Percentiles rank a stretch among this genome's conserved stretches.
phyloP scores from a whole-genome alignment of 805 yeast species.

The Myxozyma neglecta region DNA sequence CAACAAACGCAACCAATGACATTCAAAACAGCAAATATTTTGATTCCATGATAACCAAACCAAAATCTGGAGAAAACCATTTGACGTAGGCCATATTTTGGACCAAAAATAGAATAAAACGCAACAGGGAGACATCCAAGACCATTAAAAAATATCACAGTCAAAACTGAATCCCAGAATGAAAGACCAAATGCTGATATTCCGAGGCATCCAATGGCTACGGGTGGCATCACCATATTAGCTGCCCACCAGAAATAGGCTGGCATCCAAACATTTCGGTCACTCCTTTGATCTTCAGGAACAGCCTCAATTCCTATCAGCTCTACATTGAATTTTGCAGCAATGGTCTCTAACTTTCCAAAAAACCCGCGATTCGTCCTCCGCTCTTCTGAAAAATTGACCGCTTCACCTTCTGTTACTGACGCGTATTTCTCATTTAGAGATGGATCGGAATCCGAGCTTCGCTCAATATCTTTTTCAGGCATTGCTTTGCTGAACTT shows the following conservation, averaged over 20 bases:
- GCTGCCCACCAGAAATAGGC: constrained; percentile 79
- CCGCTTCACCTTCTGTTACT: no score
- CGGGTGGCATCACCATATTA: constrained; percentile 81
- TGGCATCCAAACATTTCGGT: constrained; percentile 55
- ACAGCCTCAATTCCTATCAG: constrained; percentile 79
- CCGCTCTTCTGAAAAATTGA: no score
- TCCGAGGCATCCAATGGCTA: constrained; percentile 72
- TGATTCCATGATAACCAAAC: constrained; percentile 70
- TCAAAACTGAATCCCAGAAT: constrained; percentile 68
- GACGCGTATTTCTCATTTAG: no score
- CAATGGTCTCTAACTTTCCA: background rate
- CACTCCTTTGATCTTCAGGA: constrained; percentile 74
- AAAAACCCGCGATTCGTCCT: background rate
- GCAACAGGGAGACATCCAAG: constrained; percentile 80
- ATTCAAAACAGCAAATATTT: constrained; percentile 75
- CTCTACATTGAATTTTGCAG: constrained; percentile 40
- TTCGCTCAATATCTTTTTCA: no score
- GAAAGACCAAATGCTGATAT: constrained; percentile 63
- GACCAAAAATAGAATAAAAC: constrained; percentile 77
- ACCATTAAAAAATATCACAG: constrained; percentile 68
- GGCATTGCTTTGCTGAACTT: no score
- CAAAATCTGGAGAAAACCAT: constrained; percentile 76
- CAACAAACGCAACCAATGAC: constrained; percentile 88
- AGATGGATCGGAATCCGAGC: no score
- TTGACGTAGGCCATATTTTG: constrained; percentile 82